Percentiles rank a stretch among this genome's conserved stretches.
Conservation (phyloP, 2,329 filamentous ascomycete species). For the Fusarium piperis region DNA sequence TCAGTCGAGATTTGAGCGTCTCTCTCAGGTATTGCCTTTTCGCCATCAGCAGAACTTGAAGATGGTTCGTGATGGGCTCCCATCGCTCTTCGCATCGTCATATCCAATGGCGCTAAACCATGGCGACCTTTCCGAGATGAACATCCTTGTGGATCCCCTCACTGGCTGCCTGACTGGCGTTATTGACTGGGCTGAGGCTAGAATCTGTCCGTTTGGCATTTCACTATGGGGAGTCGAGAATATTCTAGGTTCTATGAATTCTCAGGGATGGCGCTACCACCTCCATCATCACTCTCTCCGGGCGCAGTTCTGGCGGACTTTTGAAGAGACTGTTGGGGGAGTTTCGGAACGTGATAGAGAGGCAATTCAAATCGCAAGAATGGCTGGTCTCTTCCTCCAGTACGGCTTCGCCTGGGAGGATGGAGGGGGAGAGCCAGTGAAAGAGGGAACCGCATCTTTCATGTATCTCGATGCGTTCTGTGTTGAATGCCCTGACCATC, state of each 20-base stretch:
- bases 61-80: not conserved
- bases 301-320: conserved; percentile 18
- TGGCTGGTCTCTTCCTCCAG: not conserved
- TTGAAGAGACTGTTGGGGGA: not conserved
- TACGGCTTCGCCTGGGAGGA: not conserved
- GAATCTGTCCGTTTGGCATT: conserved; percentile 44
- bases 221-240: conserved; percentile 43
- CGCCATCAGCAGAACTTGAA: not conserved
- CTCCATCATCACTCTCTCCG: conserved; percentile 9
- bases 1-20: not conserved
- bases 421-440: not conserved
- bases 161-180: conserved; percentile 44
- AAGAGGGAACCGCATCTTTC: not conserved
- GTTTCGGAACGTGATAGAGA: not conserved
- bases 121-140: conserved; percentile 43
- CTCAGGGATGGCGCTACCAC: conserved; percentile 28
- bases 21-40: not conserved
- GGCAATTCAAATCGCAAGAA: not conserved
- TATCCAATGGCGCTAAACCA: conserved; percentile 36
- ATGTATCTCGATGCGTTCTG: conserved; percentile 6
- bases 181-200: conserved; percentile 45
- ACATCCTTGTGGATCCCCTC: conserved; percentile 40
- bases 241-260: conserved; percentile 28
- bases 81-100: conserved; percentile 20
- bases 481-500: too few species aligned